Percentiles rank a stretch among this genome's conserved stretches.
Evolutionary conservation across 306 rosid species (phyloP).

Genomic region (Crotalaria pallida): DNA sequence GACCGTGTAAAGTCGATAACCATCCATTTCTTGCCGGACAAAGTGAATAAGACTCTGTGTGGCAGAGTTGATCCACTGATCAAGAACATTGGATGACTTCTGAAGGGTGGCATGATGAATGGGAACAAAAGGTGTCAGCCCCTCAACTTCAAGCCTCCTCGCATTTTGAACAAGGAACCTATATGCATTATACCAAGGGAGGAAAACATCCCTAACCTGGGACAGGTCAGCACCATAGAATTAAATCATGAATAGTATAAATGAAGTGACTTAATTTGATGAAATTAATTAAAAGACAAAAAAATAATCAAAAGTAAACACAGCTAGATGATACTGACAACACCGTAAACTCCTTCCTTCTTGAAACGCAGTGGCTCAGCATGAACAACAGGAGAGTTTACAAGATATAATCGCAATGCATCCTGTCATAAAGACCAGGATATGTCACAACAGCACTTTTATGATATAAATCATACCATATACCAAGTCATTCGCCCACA

Average conservation of each 20-base stretch:
- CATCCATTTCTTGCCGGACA: constrained; percentile 91
- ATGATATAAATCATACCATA: not conserved
- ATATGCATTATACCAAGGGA: constrained; percentile 97
- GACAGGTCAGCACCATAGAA: constrained; percentile 21
- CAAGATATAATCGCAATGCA: constrained; percentile 81
- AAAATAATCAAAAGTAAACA: not conserved
- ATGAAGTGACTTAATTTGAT: not conserved
- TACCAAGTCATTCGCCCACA: not conserved
- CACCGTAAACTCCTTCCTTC: constrained; percentile 96
- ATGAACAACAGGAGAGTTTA: constrained; percentile 95
- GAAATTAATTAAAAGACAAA: not conserved
- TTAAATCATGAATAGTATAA: not conserved
- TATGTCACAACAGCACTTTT: not conserved
- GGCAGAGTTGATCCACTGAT: constrained; percentile 97
- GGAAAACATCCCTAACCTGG: constrained; percentile 94
- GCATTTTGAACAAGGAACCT: constrained; percentile 94
- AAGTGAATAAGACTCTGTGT: constrained; percentile 83
- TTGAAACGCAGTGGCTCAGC: constrained; percentile 92
- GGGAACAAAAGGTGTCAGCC: constrained; percentile 60
- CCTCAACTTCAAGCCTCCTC: constrained; percentile 88
- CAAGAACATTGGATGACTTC: constrained; percentile 87
- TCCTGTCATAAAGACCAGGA: constrained; percentile 47
- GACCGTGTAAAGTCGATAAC: constrained; percentile 87
- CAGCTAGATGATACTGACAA: constrained; percentile 54
- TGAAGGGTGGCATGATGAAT: constrained; percentile 61